Base-by-base conservation (phyloP, 1,284 basidiomycete species). In the Dichomitus squalens region DNA sequence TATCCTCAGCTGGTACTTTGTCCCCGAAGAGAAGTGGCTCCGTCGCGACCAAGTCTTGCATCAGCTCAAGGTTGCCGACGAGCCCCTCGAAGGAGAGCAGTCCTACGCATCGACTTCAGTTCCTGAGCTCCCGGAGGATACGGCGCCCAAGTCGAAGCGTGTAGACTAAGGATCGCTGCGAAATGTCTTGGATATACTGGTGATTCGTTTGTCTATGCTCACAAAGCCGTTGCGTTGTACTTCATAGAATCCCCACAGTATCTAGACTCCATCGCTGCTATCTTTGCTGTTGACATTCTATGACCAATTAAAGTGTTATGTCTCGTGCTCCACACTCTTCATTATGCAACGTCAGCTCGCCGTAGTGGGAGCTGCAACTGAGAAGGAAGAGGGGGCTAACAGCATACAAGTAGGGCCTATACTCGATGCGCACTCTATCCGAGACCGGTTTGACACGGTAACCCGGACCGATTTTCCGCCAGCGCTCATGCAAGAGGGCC, bases 1-100 rank as follows among this genome's bases (percentile, higher is more conserved):
- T 7, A 66, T 92, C 58, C 60, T 88, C 29, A 86, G 83, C 55
- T 95, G 88, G 87, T 90, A 82, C 68, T 80, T 92, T 65, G 86
- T 84, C 1, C 90, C 91, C 1, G 82, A 86, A 68, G 82, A 90
- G 11, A 84, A 83, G 64, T 94, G 92, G 92, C 78, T 94, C 40
- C 82, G 83, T 54, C 78, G 80, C 34, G 84, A 87, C 41, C 81
- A 84, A 54, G 70, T 90, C 57, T 59, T 82, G 38, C 77, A 78
- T 63, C 82, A 77, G 8, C 68, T 86, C 63, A 68, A 75, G 27
- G 66, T 66, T 23, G 70, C 71, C 11, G 74, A 79, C 58, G 69
- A 69, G 29, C 63, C 60, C 14, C 20, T 59, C n/a, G 50, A 52
- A 4, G 54, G 62, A 7, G 40, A 47, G 31, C 38, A 36, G 5